Base-by-base conservation (phyloP, 208 protist genomes). In the Crithidia thermophila region DNA sequence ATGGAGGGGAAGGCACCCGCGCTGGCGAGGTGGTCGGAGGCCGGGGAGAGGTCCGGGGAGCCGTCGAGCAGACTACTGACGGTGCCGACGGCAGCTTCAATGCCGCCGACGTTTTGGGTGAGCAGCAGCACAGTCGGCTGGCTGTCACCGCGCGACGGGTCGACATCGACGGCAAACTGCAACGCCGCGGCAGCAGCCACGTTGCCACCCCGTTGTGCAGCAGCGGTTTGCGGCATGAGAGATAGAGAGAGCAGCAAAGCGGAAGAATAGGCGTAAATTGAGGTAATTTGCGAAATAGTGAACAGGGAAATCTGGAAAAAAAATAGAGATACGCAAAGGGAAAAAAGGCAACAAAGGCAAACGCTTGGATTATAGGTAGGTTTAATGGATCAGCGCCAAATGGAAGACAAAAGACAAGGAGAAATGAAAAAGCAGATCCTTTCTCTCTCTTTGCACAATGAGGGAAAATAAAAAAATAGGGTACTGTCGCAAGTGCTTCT, bases 81-180 rank as follows among this genome's bases (percentile, higher is more conserved):
- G 7, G 28, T 45, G 25, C 23, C 30, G 25, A 34, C 37, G 3
- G 49, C 51, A 3, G 71, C 74, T 18, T 80, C 79, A 55, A 94
- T 82, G 61, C 77, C 81, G 36, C 89, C 86, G 36, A 94, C 68
- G 55, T 94, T 94, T 65, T 94, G 89, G 5, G 89, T 90, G 3
- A 94, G 47, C 4, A 92, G 42, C 0, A 94, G 78, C 47, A 90
- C 64, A 13, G 71, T 81, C 57, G 85, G 85, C 43, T 81, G 79
- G 13, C 56, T 55, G 34, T 67, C 59, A 10, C 43, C 49, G 25
- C 33, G 55, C 30, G 57, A 34, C 18, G 55, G 46, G 40, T 72
- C 67, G 49, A 72, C 47, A 40, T 72, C 67, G 11, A 72, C 57
- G 33, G 67, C 64, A 30, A 72, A 72, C 25, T 53, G 67, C 27